Evolutionary conservation across 352 stramenopile species (phyloP).

Genomic region (Phytophthora crassamura): DNA sequence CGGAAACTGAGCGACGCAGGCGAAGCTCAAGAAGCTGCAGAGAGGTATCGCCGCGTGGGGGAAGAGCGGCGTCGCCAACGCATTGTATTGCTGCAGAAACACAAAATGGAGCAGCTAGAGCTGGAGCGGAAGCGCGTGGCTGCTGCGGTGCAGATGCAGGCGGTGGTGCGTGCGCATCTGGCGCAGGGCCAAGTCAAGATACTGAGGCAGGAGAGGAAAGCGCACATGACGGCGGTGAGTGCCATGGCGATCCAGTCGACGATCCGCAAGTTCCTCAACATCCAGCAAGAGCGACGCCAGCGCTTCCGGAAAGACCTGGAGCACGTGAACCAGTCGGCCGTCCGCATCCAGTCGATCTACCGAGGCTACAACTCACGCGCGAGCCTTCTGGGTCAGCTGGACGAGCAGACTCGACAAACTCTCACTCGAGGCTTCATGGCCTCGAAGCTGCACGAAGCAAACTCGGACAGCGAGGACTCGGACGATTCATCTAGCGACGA

Average conservation of each 20-base stretch:
- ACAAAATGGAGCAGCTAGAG: constrained; percentile 57
- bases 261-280: constrained; percentile 61
- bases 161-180: constrained; percentile 50
- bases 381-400: constrained; percentile 48
- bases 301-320: constrained; percentile 62
- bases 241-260: constrained; percentile 77
- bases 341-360: constrained; percentile 75
- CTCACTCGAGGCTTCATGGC: constrained; percentile 16
- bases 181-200: constrained; percentile 36
- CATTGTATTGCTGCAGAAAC: constrained; percentile 57
- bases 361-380: constrained; percentile 65
- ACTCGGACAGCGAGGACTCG: constrained; percentile 20
- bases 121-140: constrained; percentile 48
- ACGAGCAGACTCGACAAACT: constrained; percentile 33
- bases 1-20: constrained; percentile 43
- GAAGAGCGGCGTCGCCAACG: constrained; percentile 63
- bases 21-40: constrained; percentile 26
- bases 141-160: constrained; percentile 59
- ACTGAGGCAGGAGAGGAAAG: constrained; percentile 54
- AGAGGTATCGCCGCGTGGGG: constrained; percentile 57
- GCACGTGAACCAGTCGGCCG: constrained; percentile 65
- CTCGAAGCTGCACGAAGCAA: constrained; percentile 16
- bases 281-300: constrained; percentile 48
- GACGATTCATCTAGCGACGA: background rate
- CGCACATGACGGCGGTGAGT: constrained; percentile 60